Base-by-base conservation (phyloP, 805 yeast species). In the Lipomyces kockii region DNA sequence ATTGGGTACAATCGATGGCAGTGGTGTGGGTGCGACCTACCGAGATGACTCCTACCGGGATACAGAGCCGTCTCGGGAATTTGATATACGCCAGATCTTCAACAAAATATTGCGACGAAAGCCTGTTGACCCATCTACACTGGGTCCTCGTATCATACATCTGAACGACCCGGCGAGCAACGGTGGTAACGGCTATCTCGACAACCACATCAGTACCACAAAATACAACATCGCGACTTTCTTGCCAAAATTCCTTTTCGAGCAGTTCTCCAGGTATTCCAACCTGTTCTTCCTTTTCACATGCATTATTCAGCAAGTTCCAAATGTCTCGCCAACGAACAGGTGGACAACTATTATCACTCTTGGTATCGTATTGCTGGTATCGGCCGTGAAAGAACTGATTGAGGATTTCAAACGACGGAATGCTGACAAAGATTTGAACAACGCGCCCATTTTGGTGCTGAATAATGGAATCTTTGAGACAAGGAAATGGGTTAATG, bases 211-310 rank as follows among this genome's bases (percentile, higher is more conserved):
- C 71, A 90, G 97, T 35, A 96, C 99, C 3, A 93, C 99, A 12
- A 95, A 95, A 77, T 95, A 96, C 81, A 96, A 95, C 77, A 79
- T 87, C 67, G 97, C 95, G 29, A 96, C 99, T 0, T 95, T 95
- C 74, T 71, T 95, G 60, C 99, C 99, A 27, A 96, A 96, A 79
- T 95, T 95, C 76, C 80, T 95, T 71, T 92, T 92, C 74, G 99
- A 95, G 81, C 99, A 95, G 79, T 96, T 95, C 79, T 91, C 97
- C 69, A 95, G 94, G 79, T 96, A 95, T 77, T 98, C 99, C 11
- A 95, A 95, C 76, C 81, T 95, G 78, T 95, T 95, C 80, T 95
- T 95, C 78, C 81, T 95, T 62, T 91, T 91, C 80, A 95, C 99
- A 0, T 90, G 98, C 1, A 83, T 86, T 51, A 94, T 95, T 73